phyloP scores from a whole-genome alignment of 2,329 filamentous ascomycete species.

The Aspergillus unguis region DNA sequence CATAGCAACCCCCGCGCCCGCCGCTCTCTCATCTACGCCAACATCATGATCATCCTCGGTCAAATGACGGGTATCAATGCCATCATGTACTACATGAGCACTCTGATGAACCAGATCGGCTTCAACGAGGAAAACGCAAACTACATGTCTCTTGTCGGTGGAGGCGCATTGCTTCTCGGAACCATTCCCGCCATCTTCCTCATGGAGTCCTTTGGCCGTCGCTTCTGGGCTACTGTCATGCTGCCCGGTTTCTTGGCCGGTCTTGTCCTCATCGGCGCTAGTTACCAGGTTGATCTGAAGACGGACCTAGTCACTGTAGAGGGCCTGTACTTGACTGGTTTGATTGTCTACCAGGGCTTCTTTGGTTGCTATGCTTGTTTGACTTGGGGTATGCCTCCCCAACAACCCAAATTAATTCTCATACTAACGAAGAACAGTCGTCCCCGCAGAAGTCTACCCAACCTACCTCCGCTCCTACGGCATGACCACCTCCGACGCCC shows the following conservation, averaged over 20 bases:
- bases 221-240: conserved; percentile 72
- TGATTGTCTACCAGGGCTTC: conserved; percentile 62
- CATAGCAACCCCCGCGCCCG: conserved; percentile 58
- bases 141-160: conserved; percentile 73
- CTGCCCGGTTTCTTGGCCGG: conserved; percentile 70
- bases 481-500: conserved; percentile 67
- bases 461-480: conserved; percentile 70
- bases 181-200: conserved; percentile 66
- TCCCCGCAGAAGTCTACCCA: conserved; percentile 68
- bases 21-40: conserved; percentile 64
- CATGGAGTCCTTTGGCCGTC: conserved; percentile 70
- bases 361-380: conserved; percentile 64
- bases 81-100: conserved; percentile 69
- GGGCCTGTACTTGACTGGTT: conserved; percentile 63
- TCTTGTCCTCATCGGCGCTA: conserved; percentile 62
- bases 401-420: background rate
- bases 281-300: conserved; percentile 55
- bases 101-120: conserved; percentile 65
- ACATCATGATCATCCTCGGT: conserved; percentile 66
- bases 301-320: conserved; percentile 50
- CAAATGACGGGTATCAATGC: conserved; percentile 70
- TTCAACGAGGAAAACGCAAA: conserved; percentile 61
- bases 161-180: conserved; percentile 63
- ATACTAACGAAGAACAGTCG: conserved; percentile 34
- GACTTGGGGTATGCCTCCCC: conserved; percentile 51